Conservation (phyloP, 164 flowering plant genomes). For the Nelumbo lutea region DNA sequence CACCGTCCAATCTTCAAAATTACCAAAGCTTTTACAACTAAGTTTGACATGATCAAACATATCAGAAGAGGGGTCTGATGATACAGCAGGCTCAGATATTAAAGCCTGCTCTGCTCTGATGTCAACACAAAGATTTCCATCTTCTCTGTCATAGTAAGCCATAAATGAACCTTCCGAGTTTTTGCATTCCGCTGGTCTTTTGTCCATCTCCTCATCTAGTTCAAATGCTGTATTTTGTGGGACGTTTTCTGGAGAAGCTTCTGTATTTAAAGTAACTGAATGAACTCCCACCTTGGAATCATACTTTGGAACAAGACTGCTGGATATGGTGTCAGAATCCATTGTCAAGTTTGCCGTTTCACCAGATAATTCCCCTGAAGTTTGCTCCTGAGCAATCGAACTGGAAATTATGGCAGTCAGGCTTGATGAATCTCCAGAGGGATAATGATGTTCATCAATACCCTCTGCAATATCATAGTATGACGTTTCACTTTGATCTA, state of each 20-base stretch:
- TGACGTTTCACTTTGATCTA: conserved; percentile 31
- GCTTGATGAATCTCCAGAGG: conserved; percentile 16
- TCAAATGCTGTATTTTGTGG: conserved; percentile 19
- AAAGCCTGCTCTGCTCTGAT: conserved; percentile 12
- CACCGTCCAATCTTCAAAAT: conserved; percentile 52
- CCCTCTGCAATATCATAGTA: conserved; percentile 39
- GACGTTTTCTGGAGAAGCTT: conserved; percentile 18
- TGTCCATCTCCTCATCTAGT: conserved; percentile 12
- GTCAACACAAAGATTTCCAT: conserved; percentile 12
- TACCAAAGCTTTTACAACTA: conserved; percentile 13
- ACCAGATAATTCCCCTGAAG: conserved; percentile 17
- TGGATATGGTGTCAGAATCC: conserved; percentile 5
- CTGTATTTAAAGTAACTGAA: conserved; percentile 15
- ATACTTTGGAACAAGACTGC: conserved; percentile 9
- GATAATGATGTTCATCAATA: conserved; percentile 4
- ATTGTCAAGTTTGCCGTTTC: conserved; percentile 3
- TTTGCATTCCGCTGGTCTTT: conserved; percentile 11
- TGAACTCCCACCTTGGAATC: conserved; percentile 6
- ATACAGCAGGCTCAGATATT: conserved; percentile 14
- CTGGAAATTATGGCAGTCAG: conserved; percentile 8
- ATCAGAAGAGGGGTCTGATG: conserved; percentile 12
- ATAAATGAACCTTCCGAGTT: conserved; percentile 16
- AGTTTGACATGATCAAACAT: conserved; percentile 14
- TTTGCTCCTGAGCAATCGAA: conserved; percentile 15
- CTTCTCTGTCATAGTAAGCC: conserved; percentile 16